Conservation (phyloP, 164 flowering plant species). For the Protea cynaroides region DNA sequence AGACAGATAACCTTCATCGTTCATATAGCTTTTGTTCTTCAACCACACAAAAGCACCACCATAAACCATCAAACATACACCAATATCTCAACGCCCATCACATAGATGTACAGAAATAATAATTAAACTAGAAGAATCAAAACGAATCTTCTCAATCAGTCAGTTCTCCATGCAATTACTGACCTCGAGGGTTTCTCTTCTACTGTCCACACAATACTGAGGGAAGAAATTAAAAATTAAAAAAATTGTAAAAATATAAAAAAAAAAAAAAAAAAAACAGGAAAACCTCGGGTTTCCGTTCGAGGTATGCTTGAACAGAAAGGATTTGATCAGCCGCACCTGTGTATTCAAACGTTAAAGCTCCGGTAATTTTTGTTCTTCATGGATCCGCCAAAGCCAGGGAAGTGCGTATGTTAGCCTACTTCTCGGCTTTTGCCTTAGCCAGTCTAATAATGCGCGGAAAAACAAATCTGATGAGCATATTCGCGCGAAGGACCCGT, state of each 20-base stretch:
- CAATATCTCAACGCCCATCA: conserved; percentile 4
- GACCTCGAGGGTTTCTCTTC: conserved; percentile 10
- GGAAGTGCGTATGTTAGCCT: conserved; percentile 35
- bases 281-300: conserved; percentile 10
- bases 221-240: too few relatives aligned
- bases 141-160: conserved; percentile 6
- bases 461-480: background rate
- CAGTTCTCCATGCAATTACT: background rate
- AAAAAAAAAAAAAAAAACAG: background rate
- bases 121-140: background rate
- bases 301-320: background rate
- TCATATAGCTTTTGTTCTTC: conserved; percentile 10
- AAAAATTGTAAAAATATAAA: too few relatives aligned
- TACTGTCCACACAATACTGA: background rate
- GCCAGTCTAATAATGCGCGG: background rate
- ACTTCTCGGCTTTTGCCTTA: background rate
- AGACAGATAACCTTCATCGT: conserved; percentile 21
- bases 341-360: conserved; percentile 10
- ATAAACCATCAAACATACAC: conserved; percentile 5
- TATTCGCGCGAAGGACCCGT: background rate
- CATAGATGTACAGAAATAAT: background rate
- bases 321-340: conserved; percentile 15
- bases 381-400: conserved; percentile 17
- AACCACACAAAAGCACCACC: conserved; percentile 8
- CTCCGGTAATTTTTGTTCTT: conserved; percentile 11